A percentile compares a stretch with the other conserved stretches of the same genome.
These are phyloP conservation scores for Dendrobium officinale DNA, from an alignment of 106 monocot genomes.

Conservation along the genomic window DNA sequence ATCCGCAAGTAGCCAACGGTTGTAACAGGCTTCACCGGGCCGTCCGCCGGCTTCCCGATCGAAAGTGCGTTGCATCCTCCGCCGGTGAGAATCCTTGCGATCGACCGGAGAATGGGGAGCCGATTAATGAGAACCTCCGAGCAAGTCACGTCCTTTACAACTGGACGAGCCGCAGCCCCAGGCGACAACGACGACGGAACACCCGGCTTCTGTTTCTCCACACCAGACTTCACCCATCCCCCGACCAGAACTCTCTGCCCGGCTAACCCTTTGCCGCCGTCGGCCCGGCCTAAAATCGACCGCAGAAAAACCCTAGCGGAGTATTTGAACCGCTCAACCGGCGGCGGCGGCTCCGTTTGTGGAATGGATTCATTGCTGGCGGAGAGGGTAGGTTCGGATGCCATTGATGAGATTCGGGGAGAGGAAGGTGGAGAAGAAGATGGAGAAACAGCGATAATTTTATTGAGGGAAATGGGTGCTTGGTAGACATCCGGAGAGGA, in stretches of 20 bases:
- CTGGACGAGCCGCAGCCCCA: background rate
- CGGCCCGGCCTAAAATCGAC: constrained; percentile 40
- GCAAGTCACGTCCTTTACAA: constrained; percentile 35
- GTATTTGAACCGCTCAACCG: constrained; percentile 43
- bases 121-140: constrained; percentile 38
- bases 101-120: constrained; percentile 36
- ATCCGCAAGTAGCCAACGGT: constrained; percentile 33
- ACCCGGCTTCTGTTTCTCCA: constrained; percentile 11
- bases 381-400: background rate
- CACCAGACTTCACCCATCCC: constrained; percentile 73
- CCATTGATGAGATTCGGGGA: background rate
- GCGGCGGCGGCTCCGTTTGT: background rate
- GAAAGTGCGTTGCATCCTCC: background rate
- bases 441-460: background rate
- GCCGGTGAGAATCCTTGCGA: constrained; percentile 24
- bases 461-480: background rate
- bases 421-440: background rate
- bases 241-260: constrained; percentile 67
- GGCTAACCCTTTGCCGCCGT: constrained; percentile 35
- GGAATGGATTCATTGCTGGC: background rate
- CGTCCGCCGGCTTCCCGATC: background rate
- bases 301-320: constrained; percentile 44
- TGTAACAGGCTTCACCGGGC: background rate
- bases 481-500: background rate
- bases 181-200: background rate